Evolutionary conservation across 441 rosid species (phyloP), one percentile per base, ranked within the genome.

Genomic region (Croton setiger): DNA sequence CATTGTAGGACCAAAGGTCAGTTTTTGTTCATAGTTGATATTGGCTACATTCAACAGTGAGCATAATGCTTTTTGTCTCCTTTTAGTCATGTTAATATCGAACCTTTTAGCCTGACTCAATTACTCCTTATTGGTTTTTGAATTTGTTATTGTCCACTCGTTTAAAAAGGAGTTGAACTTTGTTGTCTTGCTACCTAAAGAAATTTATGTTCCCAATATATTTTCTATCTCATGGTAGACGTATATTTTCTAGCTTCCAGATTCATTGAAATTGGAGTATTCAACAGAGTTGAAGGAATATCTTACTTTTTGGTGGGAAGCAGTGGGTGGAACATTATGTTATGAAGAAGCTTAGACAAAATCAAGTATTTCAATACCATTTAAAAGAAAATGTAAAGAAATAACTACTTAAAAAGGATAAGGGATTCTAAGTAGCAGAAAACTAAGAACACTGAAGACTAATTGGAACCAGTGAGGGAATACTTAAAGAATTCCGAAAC

Each of bases 1-100:
- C 74, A 78, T 80, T 73, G 45, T 84, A 63, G 89, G 96, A 15
- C 77, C 93, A 10, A 86, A 75, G 89, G 92, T 87, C 68, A 64
- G 68, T 55, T 73, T 53, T 17, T 49, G 35, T 20, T 36, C 55
- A 7, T 15, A 4, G 37, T 47, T 58, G 18, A 21, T 44, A 35
- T 54, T 62, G 39, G 11, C 31, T 9, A 23, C n/a, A 41, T 54
- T 53, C n/a, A 23, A 7, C 53, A 7, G 31, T 35, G 21, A 54
- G 56, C 41, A 55, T 59, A 21, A 60, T 60, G 15, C 14, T 54
- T 69, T 21, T 2, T 10, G 10, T 68, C 14, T 20, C 51, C 36
- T 48, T 0, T 36, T 60, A 35, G 56, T 14, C 18, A 9, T 52
- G 48, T 35, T 43, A 23, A 55, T 43, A 41, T 23, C 21, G 23